phyloP scores from a whole-genome alignment of 2,329 filamentous ascomycete genomes.

The Ascochyta clinopodiicola region DNA sequence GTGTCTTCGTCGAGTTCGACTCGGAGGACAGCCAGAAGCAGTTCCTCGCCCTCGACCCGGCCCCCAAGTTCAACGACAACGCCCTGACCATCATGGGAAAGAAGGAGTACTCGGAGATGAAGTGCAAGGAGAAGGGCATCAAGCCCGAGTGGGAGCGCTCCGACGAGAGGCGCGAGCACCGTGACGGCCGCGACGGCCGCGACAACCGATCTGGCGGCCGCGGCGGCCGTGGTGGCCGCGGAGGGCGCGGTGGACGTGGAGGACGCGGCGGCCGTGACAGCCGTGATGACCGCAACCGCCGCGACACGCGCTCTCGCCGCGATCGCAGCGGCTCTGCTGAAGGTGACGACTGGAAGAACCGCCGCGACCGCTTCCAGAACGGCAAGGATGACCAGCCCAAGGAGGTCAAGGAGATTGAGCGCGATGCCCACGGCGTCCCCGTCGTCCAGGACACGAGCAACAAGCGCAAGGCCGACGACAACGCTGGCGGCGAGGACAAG shows the following conservation, averaged over 20 bases:
- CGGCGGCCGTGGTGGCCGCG: slow-evolving; percentile 37
- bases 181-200: slow-evolving; percentile 39
- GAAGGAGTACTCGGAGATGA: slow-evolving; percentile 74
- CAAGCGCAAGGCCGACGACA: slow-evolving; percentile 45
- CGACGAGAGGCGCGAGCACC: slow-evolving; percentile 25
- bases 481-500: slow-evolving; percentile 30
- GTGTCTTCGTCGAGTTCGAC: slow-evolving; percentile 92
- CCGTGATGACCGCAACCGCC: slow-evolving; percentile 26
- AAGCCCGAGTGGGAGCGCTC: slow-evolving; percentile 50
- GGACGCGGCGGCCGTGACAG: slow-evolving; percentile 30
- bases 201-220: slow-evolving; percentile 24
- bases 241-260: slow-evolving; percentile 34
- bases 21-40: slow-evolving; percentile 77
- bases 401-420: slow-evolving; percentile 28
- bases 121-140: slow-evolving; percentile 56
- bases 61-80: slow-evolving; percentile 83
- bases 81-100: slow-evolving; percentile 86
- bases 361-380: slow-evolving; percentile 45
- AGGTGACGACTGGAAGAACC: slow-evolving; percentile 37
- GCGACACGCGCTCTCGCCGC: slow-evolving; percentile 30
- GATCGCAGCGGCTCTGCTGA: slow-evolving; percentile 35
- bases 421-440: slow-evolving; percentile 37
- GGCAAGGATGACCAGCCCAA: slow-evolving; percentile 35
- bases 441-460: slow-evolving; percentile 38
- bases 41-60: slow-evolving; percentile 80